phyloP scores from a whole-genome alignment of 1,139 yeast genomes.

The Kluyveromyces sp. region DNA sequence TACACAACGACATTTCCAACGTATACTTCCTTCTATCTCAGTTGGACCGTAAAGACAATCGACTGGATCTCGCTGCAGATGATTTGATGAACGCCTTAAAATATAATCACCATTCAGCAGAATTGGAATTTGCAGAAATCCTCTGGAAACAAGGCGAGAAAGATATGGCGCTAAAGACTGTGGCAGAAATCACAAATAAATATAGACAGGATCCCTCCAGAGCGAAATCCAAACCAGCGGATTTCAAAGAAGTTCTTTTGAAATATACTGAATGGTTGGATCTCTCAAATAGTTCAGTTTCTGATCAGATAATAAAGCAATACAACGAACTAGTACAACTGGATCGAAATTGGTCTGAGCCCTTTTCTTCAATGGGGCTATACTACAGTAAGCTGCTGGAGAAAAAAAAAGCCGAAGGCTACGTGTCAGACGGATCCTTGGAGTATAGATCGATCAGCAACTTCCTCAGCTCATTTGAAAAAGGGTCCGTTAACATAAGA shows the following conservation, averaged over 20 bases:
- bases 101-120: slow-evolving; percentile 44
- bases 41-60: slow-evolving; percentile 60
- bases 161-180: slow-evolving; percentile 70
- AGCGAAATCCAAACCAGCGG: slow-evolving; percentile 20
- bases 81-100: slow-evolving; percentile 59
- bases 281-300: slow-evolving; percentile 74
- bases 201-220: slow-evolving; percentile 16
- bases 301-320: slow-evolving; percentile 63
- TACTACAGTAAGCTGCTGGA: slow-evolving; percentile 75
- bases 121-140: slow-evolving; percentile 74
- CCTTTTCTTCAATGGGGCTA: slow-evolving; percentile 73
- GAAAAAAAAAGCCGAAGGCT: slow-evolving; percentile 41
- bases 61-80: slow-evolving; percentile 69
- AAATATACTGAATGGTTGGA: slow-evolving; percentile 89
- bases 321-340: slow-evolving; percentile 54
- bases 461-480: slow-evolving; percentile 60
- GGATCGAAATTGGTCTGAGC: slow-evolving; percentile 67
- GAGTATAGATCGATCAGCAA: slow-evolving; percentile 59
- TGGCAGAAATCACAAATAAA: slow-evolving; percentile 40
- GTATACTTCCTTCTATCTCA: slow-evolving; percentile 57
- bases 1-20: slow-evolving; percentile 39
- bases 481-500: slow-evolving; percentile 63
- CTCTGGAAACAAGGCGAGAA: slow-evolving; percentile 90
- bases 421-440: slow-evolving; percentile 48
- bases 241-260: slow-evolving; percentile 51